Evolutionary conservation across 2,329 filamentous ascomycete species (phyloP), one percentile per base, ranked within the genome.

Genomic region (Colletotrichum acutatum): DNA sequence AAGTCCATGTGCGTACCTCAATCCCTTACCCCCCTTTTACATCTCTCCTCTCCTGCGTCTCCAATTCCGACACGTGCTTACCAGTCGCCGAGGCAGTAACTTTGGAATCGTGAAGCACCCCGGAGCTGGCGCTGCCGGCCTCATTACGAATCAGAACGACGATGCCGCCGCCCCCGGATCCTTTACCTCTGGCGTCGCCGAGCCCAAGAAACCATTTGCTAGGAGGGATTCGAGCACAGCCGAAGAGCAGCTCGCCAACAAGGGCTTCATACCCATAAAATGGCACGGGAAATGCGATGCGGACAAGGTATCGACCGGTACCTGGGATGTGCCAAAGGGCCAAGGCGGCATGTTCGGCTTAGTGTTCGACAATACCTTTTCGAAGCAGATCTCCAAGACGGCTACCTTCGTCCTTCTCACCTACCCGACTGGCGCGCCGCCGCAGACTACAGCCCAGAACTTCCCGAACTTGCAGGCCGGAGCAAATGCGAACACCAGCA

Each of bases 341-440:
- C 91, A 97, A 75, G 94, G 92, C 28, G 97, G 97, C 79, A 98
- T 98, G 90, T 99, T 97, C 81, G 97, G 95, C 69, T 87, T 99
- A 74, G 95, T 98, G 37, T 98, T 99, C 80, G 97, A 99, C 89
- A 99, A 99, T 80, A 99, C 97, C 32, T 99, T 99, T 81, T 98
- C 95, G 73, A 98, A 98, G 84, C 94, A 93, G 82, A 92, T 94
- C 54, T 97, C 95, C 66, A 99, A 99, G 85, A 98, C 93, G 34
- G 95, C 95, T 24, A 98, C 96, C 8, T 94, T 99, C 79, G 95
- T 98, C 46, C 90, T 99, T 65, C 89, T 98, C 81, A 98, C 95
- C 52, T 98, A 98, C 79, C 95, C 96, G 11, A 95, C 95, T 46
- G 93, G 92, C 76, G 89, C 91, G 6, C 90, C 94, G 42, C 94